Evolutionary conservation across 345 rosid species (phyloP), one percentile per base, ranked within the genome.

Genomic region (Gossypium longicalyx): DNA sequence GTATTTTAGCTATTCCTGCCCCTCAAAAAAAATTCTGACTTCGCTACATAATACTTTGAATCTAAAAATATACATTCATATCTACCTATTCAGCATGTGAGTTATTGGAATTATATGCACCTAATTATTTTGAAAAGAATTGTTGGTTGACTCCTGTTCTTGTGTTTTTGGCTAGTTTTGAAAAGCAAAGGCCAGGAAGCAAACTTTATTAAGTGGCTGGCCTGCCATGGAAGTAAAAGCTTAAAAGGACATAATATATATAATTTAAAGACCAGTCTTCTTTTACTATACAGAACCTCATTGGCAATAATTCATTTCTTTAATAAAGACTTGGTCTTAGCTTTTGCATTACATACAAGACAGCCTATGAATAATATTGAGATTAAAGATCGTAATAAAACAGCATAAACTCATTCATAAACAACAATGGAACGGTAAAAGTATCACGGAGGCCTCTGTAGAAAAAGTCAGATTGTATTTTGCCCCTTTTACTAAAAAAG

Each of bases 401-500:
- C 51, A 47, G 12, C 51, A 10, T 2, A 11, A 47, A 47, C 13
- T 10, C 48, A 45, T 45, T 45, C 48, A 9, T 45, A 10, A 45
- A 45, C 48, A 45, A 45, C 12, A 10, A 45, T 45, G 1, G 4
- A 47, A 2, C 51, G 41, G 41, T 34, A 34, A 34, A 34, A 5
- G 41, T 34, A 34, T 5, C 1, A 34, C 5, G 7, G 41, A 34
- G 7, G 1, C 6, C 7, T 1, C 1, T 1, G 41, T 34, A 34
- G 0, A 4, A 34, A 0, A 34, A 34, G 6, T 5, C 41, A 5
- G 1, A 34, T 34, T 34, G 0, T 1, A 6, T 34, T 34, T 34
- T 5, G 6, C 0, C 1, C 0, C 1, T 1, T 34, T 5, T 34
- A 34, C 1, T 34, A 0, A 5, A 34, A 34, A 34, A 3, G 4